Base-by-base conservation (phyloP, 768 basidiomycete genomes). In the Clitopilus hobsonii region DNA sequence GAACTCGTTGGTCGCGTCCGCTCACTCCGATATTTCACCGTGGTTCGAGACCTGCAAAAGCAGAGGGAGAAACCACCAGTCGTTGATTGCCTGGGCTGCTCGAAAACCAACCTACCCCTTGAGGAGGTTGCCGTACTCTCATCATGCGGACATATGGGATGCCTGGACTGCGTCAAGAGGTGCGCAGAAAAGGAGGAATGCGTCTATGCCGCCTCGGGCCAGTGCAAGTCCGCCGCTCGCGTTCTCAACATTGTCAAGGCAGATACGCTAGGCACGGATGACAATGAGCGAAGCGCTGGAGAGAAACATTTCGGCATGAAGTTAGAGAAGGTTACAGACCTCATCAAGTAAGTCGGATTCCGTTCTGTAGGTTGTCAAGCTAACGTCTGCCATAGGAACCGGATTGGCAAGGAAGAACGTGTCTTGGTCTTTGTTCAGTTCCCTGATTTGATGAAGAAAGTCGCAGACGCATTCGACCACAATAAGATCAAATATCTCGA, bases 341-440 rank as follows among this genome's bases (percentile, higher is more conserved):
- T 92, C 61, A 86, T 94, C 71, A 86, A 83, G 91, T 91, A 66
- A 55, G 78, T 70, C 24, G 30, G 54, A 16, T 36, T 32, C 53
- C 49, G 5, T 53, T 47, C 1, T 47, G 28, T 38, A 25, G 50
- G 20, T 49, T 53, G 11, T 23, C 22, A 53, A 51, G 38, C 55
- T 60, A 23, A 38, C 55, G 24, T 38, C 50, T 32, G 26, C 54
- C 51, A 22, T 63, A 92, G 89, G 65, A 81, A 82, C 54, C 71
- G 74, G 38, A 79, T 94, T 48, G 84, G 88, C 8, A 82, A 83
- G 60, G 75, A 86, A 20, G 92, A 97, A 62, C 86, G 91, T 6
- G 82, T 94, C 16, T 81, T 98, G 41, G 82, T 98, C 58, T 98
- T 98, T 71, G 90, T 96, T n/a, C 95, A 98, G 65, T 98, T 95